Evolutionary conservation across 805 yeast species (phyloP).

Genomic region (Henningerozyma blattae): DNA sequence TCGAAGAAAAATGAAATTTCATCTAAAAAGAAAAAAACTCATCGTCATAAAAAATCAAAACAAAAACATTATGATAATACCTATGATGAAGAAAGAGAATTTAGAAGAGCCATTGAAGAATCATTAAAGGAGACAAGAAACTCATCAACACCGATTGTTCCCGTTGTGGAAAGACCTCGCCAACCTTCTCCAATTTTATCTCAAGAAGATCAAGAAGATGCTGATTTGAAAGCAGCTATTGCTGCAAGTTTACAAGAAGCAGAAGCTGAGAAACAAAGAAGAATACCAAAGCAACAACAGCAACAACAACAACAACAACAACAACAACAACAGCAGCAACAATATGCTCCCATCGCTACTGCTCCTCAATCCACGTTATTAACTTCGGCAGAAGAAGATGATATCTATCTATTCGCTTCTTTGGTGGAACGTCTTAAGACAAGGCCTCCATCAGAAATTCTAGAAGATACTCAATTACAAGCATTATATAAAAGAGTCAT

Average conservation of each 20-base stretch:
- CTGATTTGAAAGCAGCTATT: constrained; percentile 86
- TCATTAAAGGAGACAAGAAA: constrained; percentile 47
- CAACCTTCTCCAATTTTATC: constrained; percentile 1
- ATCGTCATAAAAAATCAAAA: constrained; percentile 17
- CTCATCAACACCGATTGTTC: constrained; percentile 17
- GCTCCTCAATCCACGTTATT: constrained; percentile 12
- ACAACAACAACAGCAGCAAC: constrained; percentile 3
- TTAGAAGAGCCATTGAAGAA: constrained; percentile 65
- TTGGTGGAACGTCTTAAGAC: constrained; percentile 41
- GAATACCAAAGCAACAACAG: constrained; percentile 9
- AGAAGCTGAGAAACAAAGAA: constrained; percentile 28
- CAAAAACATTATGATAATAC: constrained; percentile 33
- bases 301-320: constrained; percentile 5
- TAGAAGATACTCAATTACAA: constrained; percentile 23
- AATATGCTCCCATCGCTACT: constrained; percentile 13
- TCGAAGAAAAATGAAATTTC: constrained; percentile 21
- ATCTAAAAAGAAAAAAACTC: constrained; percentile 7
- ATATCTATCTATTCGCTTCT: constrained; percentile 57
- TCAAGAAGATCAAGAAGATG: constrained; percentile 55
- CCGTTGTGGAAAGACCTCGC: constrained; percentile 14
- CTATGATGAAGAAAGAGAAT: constrained; percentile 68
- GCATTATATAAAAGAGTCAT: constrained; percentile 44
- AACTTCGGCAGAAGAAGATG: constrained; percentile 54
- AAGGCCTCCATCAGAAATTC: constrained; percentile 32
- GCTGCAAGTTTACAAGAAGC: constrained; percentile 79